A percentile compares a stretch with the other conserved stretches of the same genome.
Evolutionary conservation across 2,329 filamentous ascomycete genomes (phyloP).

Genomic region (Fonsecaea erecta): DNA sequence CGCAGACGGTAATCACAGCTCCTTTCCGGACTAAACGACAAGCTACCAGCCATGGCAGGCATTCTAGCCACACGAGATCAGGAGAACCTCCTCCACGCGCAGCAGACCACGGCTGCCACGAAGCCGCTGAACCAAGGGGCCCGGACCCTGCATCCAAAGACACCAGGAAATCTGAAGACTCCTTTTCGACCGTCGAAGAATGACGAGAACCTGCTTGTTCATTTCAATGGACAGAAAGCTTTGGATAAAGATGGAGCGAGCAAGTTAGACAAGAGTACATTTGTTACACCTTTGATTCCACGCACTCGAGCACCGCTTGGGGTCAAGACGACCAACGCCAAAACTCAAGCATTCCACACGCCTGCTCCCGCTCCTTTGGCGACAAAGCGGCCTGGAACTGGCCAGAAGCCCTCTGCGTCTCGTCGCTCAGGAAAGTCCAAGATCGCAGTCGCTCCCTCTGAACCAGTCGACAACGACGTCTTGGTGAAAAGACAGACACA

Average conservation of each 20-base stretch:
- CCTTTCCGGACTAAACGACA: constrained; percentile 23
- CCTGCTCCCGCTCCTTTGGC: constrained; percentile 65
- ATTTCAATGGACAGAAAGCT: constrained; percentile 64
- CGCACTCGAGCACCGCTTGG: constrained; percentile 80
- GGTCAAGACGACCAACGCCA: constrained; percentile 95
- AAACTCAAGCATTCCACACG: constrained; percentile 70
- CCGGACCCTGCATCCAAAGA: constrained; percentile 71
- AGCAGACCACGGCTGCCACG: constrained; percentile 70
- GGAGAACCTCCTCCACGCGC: constrained; percentile 80
- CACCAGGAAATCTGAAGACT: constrained; percentile 79
- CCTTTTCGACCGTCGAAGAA: constrained; percentile 77
- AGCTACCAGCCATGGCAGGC: constrained; percentile 34
- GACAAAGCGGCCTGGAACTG: constrained; percentile 66
- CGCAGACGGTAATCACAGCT: constrained; percentile 16
- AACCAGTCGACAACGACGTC: constrained; percentile 39
- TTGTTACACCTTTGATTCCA: constrained; percentile 77
- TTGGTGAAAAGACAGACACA: constrained; percentile 50
- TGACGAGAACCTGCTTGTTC: constrained; percentile 77
- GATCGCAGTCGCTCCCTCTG: constrained; percentile 52
- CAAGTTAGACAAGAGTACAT: constrained; percentile 65
- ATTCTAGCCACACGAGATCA: constrained; percentile 85
- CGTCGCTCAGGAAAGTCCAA: constrained; percentile 65
- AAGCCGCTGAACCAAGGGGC: constrained; percentile 73
- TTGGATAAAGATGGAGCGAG: constrained; percentile 57
- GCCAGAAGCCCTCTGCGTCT: constrained; percentile 62